Conservation (phyloP, 1,284 basidiomycete genomes). For the Boletus semigastroideus region DNA sequence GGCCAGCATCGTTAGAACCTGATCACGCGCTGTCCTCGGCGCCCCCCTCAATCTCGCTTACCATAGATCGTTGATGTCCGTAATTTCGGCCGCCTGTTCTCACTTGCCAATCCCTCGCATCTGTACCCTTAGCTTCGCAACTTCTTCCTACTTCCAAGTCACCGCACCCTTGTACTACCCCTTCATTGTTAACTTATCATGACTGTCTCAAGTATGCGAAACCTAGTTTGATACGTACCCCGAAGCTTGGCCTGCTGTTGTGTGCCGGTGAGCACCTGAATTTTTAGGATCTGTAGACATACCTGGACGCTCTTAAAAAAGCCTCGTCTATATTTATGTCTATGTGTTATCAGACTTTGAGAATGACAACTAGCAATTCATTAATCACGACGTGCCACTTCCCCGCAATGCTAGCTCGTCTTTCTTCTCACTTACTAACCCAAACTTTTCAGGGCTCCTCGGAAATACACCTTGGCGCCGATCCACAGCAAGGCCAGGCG, state of each 20-base stretch:
- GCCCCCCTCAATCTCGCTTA: constrained; percentile 1
- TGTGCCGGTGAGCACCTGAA: not conserved
- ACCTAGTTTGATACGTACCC: not conserved
- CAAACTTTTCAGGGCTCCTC: constrained; percentile 55
- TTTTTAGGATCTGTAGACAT: not conserved
- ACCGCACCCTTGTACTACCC: constrained; percentile 20
- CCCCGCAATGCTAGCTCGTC: constrained; percentile 7
- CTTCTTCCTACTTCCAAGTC: constrained; percentile 4
- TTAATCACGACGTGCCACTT: not conserved
- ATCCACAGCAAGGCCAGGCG: constrained; percentile 43
- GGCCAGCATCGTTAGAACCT: constrained; percentile 25
- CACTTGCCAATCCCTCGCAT: constrained; percentile 17
- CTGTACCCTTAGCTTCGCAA: constrained; percentile 26
- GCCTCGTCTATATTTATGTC: not conserved
- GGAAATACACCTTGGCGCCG: constrained; percentile 57
- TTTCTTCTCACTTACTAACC: constrained; percentile 57
- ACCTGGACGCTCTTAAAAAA: not conserved
- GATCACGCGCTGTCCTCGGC: constrained; percentile 8
- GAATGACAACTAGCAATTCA: not conserved
- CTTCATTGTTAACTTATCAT: constrained; percentile 25
- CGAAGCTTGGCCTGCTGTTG: not conserved
- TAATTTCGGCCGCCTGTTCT: constrained; percentile 7
- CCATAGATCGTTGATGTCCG: constrained; percentile 7
- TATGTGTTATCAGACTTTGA: not conserved
- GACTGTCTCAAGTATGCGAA: constrained; percentile 7